Percentiles rank a stretch among this genome's conserved stretches.
phyloP scores from a whole-genome alignment of 805 yeast species.

The Priceomyces haplophilus region DNA sequence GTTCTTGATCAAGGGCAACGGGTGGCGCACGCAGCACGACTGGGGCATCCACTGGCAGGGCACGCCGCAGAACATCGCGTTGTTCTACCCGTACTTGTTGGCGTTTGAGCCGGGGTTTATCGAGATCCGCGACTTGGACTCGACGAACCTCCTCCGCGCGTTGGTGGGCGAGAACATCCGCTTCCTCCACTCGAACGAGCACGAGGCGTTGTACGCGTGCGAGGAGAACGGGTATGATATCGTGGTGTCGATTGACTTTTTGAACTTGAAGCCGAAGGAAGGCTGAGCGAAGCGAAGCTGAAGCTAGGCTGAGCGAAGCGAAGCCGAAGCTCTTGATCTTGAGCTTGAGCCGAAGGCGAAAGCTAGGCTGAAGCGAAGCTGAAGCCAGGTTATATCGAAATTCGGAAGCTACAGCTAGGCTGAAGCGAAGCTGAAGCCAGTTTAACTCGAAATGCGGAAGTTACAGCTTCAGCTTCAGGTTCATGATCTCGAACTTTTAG shows the following conservation, averaged over 20 bases:
- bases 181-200: constrained; percentile 83
- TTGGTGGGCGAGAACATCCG: constrained; percentile 90
- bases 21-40: constrained; percentile 92
- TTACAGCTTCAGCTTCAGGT: no score
- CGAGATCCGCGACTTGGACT: constrained; percentile 88
- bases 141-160: constrained; percentile 82
- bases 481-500: no score
- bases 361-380: no score
- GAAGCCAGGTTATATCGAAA: no score
- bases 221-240: constrained; percentile 91
- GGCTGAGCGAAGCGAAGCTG: no score
- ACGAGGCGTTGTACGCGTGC: constrained; percentile 89
- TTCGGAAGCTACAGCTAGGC: no score
- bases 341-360: no score
- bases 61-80: constrained; percentile 83
- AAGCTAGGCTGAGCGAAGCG: no score
- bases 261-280: constrained; percentile 51
- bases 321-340: no score
- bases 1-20: constrained; percentile 89
- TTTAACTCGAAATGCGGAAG: no score
- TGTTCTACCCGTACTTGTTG: constrained; percentile 89
- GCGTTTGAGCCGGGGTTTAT: constrained; percentile 89
- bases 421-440: no score
- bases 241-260: constrained; percentile 88
- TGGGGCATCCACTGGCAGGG: constrained; percentile 98